Base-by-base conservation (phyloP, 257 asterid species). In the Gentiana straminea region DNA sequence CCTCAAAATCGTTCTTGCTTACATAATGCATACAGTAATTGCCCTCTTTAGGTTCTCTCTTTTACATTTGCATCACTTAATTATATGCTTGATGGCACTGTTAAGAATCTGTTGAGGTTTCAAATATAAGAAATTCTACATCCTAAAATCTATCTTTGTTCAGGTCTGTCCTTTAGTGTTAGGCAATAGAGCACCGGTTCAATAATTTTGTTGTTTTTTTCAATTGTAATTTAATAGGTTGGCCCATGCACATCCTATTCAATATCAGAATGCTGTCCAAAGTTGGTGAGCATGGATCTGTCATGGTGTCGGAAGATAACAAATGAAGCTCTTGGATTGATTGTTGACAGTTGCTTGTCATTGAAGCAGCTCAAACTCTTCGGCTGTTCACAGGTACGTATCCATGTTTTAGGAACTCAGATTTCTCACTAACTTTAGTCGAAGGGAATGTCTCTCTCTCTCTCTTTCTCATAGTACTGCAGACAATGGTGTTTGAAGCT, bases 301-400 rank as follows among this genome's bases (percentile, higher is more conserved):
- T 83, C 97, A 11, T 86, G 84, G 85, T 89, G 94, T 65, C 85
- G 94, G 15, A 68, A 59, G 51, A 63, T 89, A 59, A 81, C 69
- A 2, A 62, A 76, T 5, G 82, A 81, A 52, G 94, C 94, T 39
- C 68, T 85, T 8, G 95, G 92, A 54, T 60, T 81, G 78, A 83
- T 89, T 44, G 83, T 89, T 45, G 92, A 89, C 70, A 71, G 80
- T 44, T 89, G 95, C 78, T 62, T 54, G 51, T 82, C 84, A 3
- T 68, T 89, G 77, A 86, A 82, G 81, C 77, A 70, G 66, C 77
- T 86, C 68, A 89, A 86, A 69, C 64, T 79, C 67, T 89, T 89
- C 51, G 95, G 95, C 34, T 89, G 94, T 69, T 63, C 84, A 65
- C 89, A 86, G 95, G 97, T 89, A 64, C 24, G 68, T 13, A 3